Base-by-base conservation (phyloP, 2,329 filamentous ascomycete species). In the Apiospora rasikravindrae region DNA sequence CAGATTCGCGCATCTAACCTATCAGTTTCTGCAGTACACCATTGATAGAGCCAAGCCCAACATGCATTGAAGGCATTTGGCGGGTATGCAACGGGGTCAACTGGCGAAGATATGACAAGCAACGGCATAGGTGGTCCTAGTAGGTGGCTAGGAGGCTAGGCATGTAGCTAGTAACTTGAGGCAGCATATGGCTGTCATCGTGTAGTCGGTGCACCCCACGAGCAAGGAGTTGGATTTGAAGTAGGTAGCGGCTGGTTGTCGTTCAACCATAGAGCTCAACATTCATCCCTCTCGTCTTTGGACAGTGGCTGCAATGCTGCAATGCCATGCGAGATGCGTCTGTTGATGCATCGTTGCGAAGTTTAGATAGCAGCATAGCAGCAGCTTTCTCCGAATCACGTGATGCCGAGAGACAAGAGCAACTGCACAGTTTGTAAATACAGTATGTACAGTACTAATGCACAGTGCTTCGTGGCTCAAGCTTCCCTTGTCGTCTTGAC, bases 401-500 rank as follows among this genome's bases (percentile, higher is more conserved):
- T 61, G 53, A 37, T 33, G 14, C 33, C 22, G 16, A 5, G 8
- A 33, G 51, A 8, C 19, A 22, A 47, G 14, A 8, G 3, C 14
- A 4, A 3, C n/a, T 13, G 22, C 49, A 64, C 57, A 64, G 57
- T 64, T 3, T 61, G 1, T 1, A 6, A 4, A 1, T 14, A 40
- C 33, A 40, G 33, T 64, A 33, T 16, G 2, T 6, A 2, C 11
- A 1, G 8, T 49, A n/a, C 22, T 10, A 6, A 6, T 1, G 14
- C 57, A 64, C 57, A 11, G 57, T 33, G 8, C 22, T 1, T 37
- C 6, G 13, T 67, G 64, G 64, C 64, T 45, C 64, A 45, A 67
- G 64, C 64, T 67, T 40, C 66, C 42, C n/a, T 26, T 10, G 66
- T 45, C 66, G 33, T 61, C 53, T 42, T 19, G 37, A 67, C 37